Base-by-base conservation (phyloP, 2,329 filamentous ascomycete genomes). In the Apiospora malaysiana region DNA sequence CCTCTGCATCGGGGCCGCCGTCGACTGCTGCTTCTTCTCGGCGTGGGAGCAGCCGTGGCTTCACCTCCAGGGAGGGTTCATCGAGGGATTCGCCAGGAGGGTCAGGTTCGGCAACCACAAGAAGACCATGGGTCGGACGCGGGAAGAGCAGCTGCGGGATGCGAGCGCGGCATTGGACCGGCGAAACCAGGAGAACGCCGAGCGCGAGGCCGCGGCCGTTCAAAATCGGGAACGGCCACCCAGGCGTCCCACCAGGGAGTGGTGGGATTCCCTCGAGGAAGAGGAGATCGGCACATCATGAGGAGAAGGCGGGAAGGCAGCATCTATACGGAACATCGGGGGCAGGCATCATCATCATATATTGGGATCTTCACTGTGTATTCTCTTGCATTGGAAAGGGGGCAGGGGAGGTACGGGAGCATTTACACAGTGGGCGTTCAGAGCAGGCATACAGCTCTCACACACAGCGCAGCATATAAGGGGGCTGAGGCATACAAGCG, bases 21-120 rank as follows among this genome's bases (percentile, higher is more conserved):
- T 90, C 1, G 91, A 95, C 77, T 90, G 90, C 72, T 79, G 87
- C 70, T 85, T 95, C 27, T 95, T 95, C 79, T 87, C 86, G 42
- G 82, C 88, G 42, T 87, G 92, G 63, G 93, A 95, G 79, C 89
- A 89, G 77, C 93, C 93, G 0, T 95, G 92, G 92, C 82, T 83
- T 63, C 85, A 90, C 70, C 86, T 89, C 67, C 77, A 73, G 16
- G 78, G 76, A 70, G 77, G 78, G 2, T 80, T 82, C 71, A 81
- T 79, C 78, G 76, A 74, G 45, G 70, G 73, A 9, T 70, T 82
- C 59, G 75, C 70, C 32, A 69, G 74, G 69, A 70, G 75, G 68
- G 65, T 81, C 63, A 71, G 74, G 0, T 66, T 76, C 12, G 46
- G 68, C 8, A 67, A 42, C 9, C 74, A 73, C 5, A 70, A 68